Evolutionary conservation across 2,329 filamentous ascomycete species (phyloP).

Genomic region (Scleromitrula shiraiana): DNA sequence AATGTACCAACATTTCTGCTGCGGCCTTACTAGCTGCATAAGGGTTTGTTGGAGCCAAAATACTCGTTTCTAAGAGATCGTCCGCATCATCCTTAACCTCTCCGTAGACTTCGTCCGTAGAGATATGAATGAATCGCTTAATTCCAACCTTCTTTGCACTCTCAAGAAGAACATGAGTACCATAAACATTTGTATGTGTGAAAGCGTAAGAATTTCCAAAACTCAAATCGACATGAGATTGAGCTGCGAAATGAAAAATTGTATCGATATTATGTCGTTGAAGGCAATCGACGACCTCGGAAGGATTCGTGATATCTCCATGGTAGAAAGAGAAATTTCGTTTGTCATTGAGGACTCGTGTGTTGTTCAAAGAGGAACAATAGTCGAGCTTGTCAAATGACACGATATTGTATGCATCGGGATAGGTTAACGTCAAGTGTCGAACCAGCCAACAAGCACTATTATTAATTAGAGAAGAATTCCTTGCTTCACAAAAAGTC

Average conservation of each 20-base stretch:
- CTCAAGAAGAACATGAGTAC: slow-evolving; percentile 76
- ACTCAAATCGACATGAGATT: slow-evolving; percentile 74
- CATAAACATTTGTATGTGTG: slow-evolving; percentile 74
- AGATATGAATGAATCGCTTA: slow-evolving; percentile 71
- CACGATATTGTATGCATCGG: slow-evolving; percentile 66
- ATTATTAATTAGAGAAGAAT: slow-evolving; percentile 16
- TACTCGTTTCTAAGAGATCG: slow-evolving; percentile 64
- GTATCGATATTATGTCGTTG: slow-evolving; percentile 68
- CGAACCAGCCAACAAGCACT: slow-evolving; percentile 79
- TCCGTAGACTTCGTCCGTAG: slow-evolving; percentile 80
- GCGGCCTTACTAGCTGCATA: slow-evolving; percentile 76
- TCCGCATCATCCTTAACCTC: slow-evolving; percentile 66
- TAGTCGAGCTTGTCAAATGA: slow-evolving; percentile 83
- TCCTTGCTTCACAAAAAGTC: slow-evolving; percentile 5
- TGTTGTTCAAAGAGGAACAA: slow-evolving; percentile 75
- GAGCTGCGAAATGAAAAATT: slow-evolving; percentile 78
- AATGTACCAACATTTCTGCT: slow-evolving; percentile 78
- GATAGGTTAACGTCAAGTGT: slow-evolving; percentile 67
- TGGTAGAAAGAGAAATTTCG: slow-evolving; percentile 73
- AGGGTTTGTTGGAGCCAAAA: slow-evolving; percentile 72
- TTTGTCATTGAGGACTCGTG: slow-evolving; percentile 55
- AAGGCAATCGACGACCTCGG: slow-evolving; percentile 62
- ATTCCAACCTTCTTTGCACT: slow-evolving; percentile 64
- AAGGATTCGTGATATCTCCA: slow-evolving; percentile 67
- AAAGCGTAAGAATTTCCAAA: slow-evolving; percentile 79